Evolutionary conservation across 441 rosid genomes (phyloP).

Genomic region (Aleurites moluccanus): DNA sequence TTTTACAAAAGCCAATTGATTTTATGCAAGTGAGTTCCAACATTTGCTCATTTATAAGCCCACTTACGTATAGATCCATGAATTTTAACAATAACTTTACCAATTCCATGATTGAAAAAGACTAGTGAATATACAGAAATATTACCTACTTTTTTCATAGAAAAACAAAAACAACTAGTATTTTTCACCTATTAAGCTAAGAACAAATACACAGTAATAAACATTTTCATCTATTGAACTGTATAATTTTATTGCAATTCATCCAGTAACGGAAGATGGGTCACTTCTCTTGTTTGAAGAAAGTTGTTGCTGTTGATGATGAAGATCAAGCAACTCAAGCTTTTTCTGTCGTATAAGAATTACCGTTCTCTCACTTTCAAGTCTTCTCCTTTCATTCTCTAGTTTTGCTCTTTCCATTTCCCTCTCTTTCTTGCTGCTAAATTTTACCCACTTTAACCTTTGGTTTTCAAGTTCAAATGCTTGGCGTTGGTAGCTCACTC

Average conservation of each 20-base stretch:
- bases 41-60: no score
- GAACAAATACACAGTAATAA: not conserved
- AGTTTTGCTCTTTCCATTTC: slow-evolving; percentile 88
- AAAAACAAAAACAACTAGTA: not conserved
- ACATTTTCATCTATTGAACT: not conserved
- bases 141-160: not conserved
- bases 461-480: slow-evolving; percentile 85
- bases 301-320: slow-evolving; percentile 38
- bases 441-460: slow-evolving; percentile 86
- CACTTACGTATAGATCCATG: no score
- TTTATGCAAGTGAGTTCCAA: no score
- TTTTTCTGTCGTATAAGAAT: slow-evolving; percentile 62
- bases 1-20: no score
- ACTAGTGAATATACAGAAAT: not conserved
- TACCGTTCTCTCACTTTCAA: slow-evolving; percentile 77
- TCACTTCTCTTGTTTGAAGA: slow-evolving; percentile 58
- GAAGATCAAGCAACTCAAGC: slow-evolving; percentile 52
- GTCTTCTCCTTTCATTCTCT: slow-evolving; percentile 59
- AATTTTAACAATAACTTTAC: no score
- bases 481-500: slow-evolving; percentile 54
- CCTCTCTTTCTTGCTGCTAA: slow-evolving; percentile 80
- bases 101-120: not conserved
- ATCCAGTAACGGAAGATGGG: slow-evolving; percentile 56
- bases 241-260: slow-evolving; percentile 14
- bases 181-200: not conserved